Evolutionary conservation across 2,329 filamentous ascomycete species (phyloP), one percentile per base, ranked within the genome.

Genomic region (Penicillium sclerotigenum): DNA sequence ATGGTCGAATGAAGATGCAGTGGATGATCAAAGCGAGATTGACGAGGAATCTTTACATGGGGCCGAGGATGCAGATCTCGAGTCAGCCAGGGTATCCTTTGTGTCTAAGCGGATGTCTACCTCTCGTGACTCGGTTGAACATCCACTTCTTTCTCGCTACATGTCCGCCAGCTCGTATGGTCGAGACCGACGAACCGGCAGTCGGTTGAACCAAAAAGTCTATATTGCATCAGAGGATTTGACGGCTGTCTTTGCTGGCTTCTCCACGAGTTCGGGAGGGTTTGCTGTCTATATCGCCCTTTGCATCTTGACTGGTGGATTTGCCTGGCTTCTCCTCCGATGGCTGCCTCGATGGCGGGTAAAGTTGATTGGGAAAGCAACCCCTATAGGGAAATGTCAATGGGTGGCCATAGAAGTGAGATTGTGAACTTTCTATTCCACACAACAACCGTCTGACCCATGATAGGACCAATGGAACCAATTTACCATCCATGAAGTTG

Each of bases 161-260:
- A 85, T 87, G 58, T 95, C 89, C 62, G 81, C 79, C 28, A 83
- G 82, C 50, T 94, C 90, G 13, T 82, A 86, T 60, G 81, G 79
- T 29, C 90, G 88, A 67, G 80, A 81, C 29, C 76, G 78, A 59
- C 83, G 82, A 47, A 79, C 78, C 38, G 83, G 82, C 11, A 84
- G 85, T 40, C 85, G 89, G 55, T 80, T 83, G 28, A 95, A 83
- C 66, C 94, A 99, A 73, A 97, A 97, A 76, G 83, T 97, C 24
- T 94, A 97, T 73, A 91, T 99, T 75, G 81, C 86, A 56, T 96
- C 90, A 40, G 94, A 99, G 73, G 94, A 99, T 72, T 79, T 99
- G 61, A 97, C 91, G 1, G 91, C 97, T 65, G 93, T 92, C 28
- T 86, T 97, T 68, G 91, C 93, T 24, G 94, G 94, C 0, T 99